A percentile compares a stretch with the other conserved stretches of the same genome.
Evolutionary conservation across 805 yeast genomes (phyloP).

Genomic region (Scheffersomyces ergatensis): DNA sequence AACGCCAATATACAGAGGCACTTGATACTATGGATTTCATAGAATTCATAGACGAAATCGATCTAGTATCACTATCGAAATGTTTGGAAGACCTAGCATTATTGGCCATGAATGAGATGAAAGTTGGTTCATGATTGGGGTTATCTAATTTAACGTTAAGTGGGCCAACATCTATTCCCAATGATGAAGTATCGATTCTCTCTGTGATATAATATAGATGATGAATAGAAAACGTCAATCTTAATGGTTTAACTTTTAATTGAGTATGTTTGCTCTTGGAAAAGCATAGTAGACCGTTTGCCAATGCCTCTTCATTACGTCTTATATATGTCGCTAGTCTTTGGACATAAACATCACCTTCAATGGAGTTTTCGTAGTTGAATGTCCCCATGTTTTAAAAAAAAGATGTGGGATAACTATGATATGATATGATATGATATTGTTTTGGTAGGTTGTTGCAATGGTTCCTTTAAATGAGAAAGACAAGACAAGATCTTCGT

Average conservation of each 20-base stretch:
- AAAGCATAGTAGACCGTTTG: constrained; percentile 56
- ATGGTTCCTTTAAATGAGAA: no score
- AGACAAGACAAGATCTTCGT: no score
- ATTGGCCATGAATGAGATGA: constrained; percentile 57
- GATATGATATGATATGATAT: no score
- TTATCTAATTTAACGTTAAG: constrained; percentile 57
- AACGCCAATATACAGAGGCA: constrained; percentile 41
- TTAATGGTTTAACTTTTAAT: constrained; percentile 45
- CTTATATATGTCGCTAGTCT: constrained; percentile 52
- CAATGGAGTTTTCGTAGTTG: constrained; percentile 35
- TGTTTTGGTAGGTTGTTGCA: no score
- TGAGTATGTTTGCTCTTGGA: constrained; percentile 31
- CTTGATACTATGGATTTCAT: constrained; percentile 49
- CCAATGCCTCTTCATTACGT: constrained; percentile 56
- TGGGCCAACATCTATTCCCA: constrained; percentile 57
- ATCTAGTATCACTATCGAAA: constrained; percentile 43
- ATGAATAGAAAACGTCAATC: constrained; percentile 59
- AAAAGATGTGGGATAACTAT: no score
- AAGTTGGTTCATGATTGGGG: constrained; percentile 52
- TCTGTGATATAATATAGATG: constrained; percentile 63
- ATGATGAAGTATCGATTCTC: constrained; percentile 48
- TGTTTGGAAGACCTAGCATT: constrained; percentile 45
- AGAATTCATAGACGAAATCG: constrained; percentile 58
- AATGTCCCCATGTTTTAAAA: constrained; percentile 27
- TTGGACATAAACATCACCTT: constrained; percentile 58